Evolutionary conservation across 768 basidiomycete species (phyloP).

Genomic region (Boletales sp.): DNA sequence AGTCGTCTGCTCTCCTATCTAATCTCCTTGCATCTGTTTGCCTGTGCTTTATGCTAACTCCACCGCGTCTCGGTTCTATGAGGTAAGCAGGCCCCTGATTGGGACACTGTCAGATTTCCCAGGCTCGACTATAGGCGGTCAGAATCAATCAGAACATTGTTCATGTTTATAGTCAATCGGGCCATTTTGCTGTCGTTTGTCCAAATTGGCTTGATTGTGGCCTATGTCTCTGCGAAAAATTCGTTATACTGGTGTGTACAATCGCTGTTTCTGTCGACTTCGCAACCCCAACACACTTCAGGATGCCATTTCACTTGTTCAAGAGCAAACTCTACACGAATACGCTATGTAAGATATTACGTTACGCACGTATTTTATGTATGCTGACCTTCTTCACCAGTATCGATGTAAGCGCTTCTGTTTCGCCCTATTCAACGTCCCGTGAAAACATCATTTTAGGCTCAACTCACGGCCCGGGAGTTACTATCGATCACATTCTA

Average conservation of each 20-base stretch:
- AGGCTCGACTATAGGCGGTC: constrained; percentile 3
- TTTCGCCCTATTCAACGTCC: neutral
- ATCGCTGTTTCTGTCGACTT: neutral
- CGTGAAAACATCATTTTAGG: constrained; percentile 1
- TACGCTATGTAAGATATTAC: constrained; percentile 12
- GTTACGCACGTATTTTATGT: neutral
- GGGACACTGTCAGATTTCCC: neutral
- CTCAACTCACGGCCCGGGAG: constrained; percentile 11
- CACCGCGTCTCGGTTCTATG: constrained; percentile 2
- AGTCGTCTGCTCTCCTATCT: constrained; percentile 11
- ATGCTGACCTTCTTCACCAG: constrained; percentile 4
- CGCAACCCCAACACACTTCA: neutral
- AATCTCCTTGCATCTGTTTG: constrained; percentile 13
- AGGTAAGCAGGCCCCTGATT: neutral
- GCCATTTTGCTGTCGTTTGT: constrained; percentile 17
- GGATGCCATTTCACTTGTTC: constrained; percentile 21
- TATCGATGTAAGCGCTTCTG: constrained; percentile 12
- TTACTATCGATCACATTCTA: neutral
- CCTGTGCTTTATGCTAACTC: constrained; percentile 12
- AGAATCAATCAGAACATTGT: constrained; percentile 12
- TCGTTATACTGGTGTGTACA: constrained; percentile 15
- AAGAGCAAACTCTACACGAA: constrained; percentile 24
- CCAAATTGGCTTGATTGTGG: constrained; percentile 15
- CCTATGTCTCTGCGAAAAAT: constrained; percentile 11
- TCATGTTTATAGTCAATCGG: constrained; percentile 16